phyloP scores from a whole-genome alignment of 768 basidiomycete genomes.

The Tulasnella sp. region DNA sequence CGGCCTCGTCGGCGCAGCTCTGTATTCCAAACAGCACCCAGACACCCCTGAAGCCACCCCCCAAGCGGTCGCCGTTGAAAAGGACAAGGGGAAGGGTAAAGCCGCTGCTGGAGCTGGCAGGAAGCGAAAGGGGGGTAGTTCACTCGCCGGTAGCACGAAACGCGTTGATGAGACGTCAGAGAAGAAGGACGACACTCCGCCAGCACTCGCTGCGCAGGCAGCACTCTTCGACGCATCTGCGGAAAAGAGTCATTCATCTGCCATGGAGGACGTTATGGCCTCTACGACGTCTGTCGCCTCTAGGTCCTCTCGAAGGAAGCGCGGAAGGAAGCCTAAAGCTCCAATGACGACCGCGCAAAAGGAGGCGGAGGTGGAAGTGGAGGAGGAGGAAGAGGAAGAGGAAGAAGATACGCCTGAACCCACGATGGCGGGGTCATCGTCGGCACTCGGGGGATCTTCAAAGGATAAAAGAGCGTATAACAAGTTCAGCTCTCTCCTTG shows the following conservation, averaged over 20 bases:
- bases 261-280: slow-evolving; percentile 41
- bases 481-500: slow-evolving; percentile 43
- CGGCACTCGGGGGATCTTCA: slow-evolving; percentile 19
- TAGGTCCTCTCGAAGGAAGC: slow-evolving; percentile 34
- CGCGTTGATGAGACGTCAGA: background rate
- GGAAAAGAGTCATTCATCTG: slow-evolving; percentile 37
- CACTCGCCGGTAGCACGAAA: slow-evolving; percentile 14
- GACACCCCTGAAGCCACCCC: slow-evolving; percentile 24
- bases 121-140: slow-evolving; percentile 40
- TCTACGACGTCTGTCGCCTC: slow-evolving; percentile 34
- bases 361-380: slow-evolving; percentile 44
- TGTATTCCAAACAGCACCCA: slow-evolving; percentile 39
- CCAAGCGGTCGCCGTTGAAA: slow-evolving; percentile 17
- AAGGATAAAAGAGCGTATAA: slow-evolving; percentile 40
- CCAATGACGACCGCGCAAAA: slow-evolving; percentile 35
- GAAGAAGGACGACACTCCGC: slow-evolving; percentile 24
- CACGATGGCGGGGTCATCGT: slow-evolving; percentile 37
- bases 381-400: slow-evolving; percentile 53
- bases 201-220: slow-evolving; percentile 12
- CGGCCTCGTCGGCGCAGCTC: slow-evolving; percentile 49
- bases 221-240: slow-evolving; percentile 34
- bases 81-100: slow-evolving; percentile 25
- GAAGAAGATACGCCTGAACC: slow-evolving; percentile 37
- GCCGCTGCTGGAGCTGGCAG: slow-evolving; percentile 42
- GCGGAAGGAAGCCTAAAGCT: slow-evolving; percentile 13